These are phyloP conservation scores for Malus orientalis DNA, from an alignment of 306 rosid genomes.

Conservation along the genomic window DNA sequence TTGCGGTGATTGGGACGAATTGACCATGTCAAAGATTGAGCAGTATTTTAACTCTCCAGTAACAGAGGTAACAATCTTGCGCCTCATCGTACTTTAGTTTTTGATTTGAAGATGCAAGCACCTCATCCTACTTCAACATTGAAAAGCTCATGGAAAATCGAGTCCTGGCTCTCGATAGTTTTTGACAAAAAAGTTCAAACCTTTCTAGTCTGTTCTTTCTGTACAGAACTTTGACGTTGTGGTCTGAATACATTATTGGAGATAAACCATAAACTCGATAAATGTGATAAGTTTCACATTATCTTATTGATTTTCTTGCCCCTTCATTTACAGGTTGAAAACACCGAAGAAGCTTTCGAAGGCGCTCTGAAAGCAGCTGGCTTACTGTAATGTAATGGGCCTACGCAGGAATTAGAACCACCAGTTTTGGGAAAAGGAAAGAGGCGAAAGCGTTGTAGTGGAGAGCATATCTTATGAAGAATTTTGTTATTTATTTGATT, in stretches of 20 bases:
- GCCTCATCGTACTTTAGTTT: background rate
- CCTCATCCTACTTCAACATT: background rate
- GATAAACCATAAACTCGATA: background rate
- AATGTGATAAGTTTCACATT: background rate
- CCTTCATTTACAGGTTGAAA: slow-evolving; percentile 12
- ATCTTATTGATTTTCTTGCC: background rate
- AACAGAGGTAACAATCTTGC: slow-evolving; percentile 14
- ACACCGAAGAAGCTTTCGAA: slow-evolving; percentile 40
- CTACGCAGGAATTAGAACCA: background rate
- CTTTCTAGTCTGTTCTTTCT: background rate
- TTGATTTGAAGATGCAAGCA: too few species aligned
- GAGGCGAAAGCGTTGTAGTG: background rate
- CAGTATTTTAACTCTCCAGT: slow-evolving; percentile 11
- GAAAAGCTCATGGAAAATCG: background rate
- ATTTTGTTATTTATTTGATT: background rate
- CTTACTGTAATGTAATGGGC: slow-evolving; percentile 15
- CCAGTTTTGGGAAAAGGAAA: background rate
- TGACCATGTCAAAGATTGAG: slow-evolving; percentile 20
- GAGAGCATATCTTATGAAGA: background rate
- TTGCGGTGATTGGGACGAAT: slow-evolving; percentile 10
- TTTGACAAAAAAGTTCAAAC: background rate
- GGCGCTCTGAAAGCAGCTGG: slow-evolving; percentile 60
- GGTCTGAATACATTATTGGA: background rate
- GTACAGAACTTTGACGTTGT: background rate
- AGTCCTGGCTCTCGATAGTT: background rate